Evolutionary conservation across 1,284 basidiomycete species (phyloP).

Genomic region (Irpex sp.): DNA sequence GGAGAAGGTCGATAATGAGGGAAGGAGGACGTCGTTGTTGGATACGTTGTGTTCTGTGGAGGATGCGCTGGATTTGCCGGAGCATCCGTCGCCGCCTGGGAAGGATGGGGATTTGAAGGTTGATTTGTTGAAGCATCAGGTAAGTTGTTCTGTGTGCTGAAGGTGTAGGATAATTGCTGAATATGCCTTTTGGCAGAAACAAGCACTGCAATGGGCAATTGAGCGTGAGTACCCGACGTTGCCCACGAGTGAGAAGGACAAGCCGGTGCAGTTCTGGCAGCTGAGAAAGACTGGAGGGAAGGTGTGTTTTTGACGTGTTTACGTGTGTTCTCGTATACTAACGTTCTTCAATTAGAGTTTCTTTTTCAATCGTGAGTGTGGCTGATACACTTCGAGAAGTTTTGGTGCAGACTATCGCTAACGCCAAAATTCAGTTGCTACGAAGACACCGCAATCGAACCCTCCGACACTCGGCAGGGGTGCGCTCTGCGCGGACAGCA

Average conservation of each 20-base stretch:
- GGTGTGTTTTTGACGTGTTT: conserved; percentile 30
- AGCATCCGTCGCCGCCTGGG: conserved; percentile 67
- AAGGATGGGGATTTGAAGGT: conserved; percentile 63
- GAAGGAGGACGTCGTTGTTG: conserved; percentile 63
- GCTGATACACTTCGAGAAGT: neutral
- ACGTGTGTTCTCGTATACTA: no score
- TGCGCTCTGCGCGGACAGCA: conserved; percentile 84
- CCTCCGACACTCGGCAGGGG: conserved; percentile 75
- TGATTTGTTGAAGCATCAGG: conserved; percentile 76
- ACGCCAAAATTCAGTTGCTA: conserved; percentile 53
- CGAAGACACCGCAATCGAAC: conserved; percentile 68
- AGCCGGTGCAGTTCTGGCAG: conserved; percentile 87
- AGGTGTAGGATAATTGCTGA: conserved; percentile 3
- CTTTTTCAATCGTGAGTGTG: conserved; percentile 61
- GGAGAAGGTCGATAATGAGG: conserved; percentile 76
- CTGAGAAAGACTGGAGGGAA: conserved; percentile 50
- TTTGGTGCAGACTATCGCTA: neutral
- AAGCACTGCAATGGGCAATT: conserved; percentile 79
- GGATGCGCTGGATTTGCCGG: conserved; percentile 65
- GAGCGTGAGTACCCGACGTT: conserved; percentile 71
- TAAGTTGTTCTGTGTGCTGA: neutral
- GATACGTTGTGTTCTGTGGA: conserved; percentile 66
- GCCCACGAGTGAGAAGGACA: conserved; percentile 62
- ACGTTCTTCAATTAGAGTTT: no score
- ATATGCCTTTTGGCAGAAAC: conserved; percentile 41